These are phyloP conservation scores for Calocybe gangraenosa DNA, from an alignment of 768 basidiomycete genomes.

Conservation along the genomic window DNA sequence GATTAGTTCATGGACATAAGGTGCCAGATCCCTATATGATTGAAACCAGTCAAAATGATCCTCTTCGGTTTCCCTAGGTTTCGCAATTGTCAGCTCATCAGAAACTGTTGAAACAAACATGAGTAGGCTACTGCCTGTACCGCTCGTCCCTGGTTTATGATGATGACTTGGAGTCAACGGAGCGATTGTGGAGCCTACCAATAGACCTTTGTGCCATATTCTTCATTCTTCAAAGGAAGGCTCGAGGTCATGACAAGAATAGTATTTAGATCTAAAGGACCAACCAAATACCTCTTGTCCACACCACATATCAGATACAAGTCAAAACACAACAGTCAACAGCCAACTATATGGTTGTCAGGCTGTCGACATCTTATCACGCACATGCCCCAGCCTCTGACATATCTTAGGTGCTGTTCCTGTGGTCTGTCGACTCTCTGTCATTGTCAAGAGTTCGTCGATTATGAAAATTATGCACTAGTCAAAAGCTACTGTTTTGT, in stretches of 20 bases:
- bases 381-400: no score
- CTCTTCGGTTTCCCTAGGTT: slow-evolving; percentile 51
- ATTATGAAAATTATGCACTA: no score
- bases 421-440: no score
- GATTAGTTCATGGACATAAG: slow-evolving; percentile 55
- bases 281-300: not conserved
- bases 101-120: not conserved
- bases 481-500: no score
- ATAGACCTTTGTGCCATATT: slow-evolving; percentile 65
- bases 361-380: not conserved
- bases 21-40: slow-evolving; percentile 68
- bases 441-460: no score
- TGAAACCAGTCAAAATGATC: slow-evolving; percentile 85
- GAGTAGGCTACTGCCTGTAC: slow-evolving; percentile 49
- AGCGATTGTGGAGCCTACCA: slow-evolving; percentile 40
- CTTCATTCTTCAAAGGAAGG: slow-evolving; percentile 60
- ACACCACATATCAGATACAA: no score
- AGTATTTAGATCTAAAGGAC: not conserved
- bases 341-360: not conserved
- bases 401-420: no score
- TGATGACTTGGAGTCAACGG: not conserved
- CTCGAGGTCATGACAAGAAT: slow-evolving; percentile 10
- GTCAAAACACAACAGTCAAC: no score
- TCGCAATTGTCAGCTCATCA: no score
- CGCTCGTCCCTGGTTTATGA: slow-evolving; percentile 56